Percentiles rank a stretch among this genome's conserved stretches.
Evolutionary conservation across 2,329 filamentous ascomycete species (phyloP).

Genomic region (Diaporthe longicolla): DNA sequence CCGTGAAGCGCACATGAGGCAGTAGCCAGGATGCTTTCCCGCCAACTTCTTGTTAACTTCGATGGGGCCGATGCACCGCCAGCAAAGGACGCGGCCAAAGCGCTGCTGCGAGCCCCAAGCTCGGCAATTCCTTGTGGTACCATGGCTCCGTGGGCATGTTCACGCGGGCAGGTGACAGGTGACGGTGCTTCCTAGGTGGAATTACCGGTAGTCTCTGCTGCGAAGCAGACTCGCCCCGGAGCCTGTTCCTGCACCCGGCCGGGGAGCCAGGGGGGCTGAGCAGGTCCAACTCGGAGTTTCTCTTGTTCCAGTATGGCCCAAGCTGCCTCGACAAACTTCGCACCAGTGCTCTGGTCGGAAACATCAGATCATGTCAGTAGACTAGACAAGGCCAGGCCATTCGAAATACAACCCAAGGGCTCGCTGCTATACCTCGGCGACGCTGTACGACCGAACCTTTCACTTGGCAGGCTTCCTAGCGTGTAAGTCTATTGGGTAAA

Average conservation of each 20-base stretch:
- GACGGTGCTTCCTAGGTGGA: not conserved
- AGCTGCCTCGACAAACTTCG: not conserved
- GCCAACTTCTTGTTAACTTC: slow-evolving; percentile 20
- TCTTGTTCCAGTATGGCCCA: slow-evolving; percentile 19
- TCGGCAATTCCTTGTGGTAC: slow-evolving; percentile 4
- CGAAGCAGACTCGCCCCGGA: too few relatives aligned
- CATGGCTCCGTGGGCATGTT: not conserved
- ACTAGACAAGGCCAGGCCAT: slow-evolving; percentile 13
- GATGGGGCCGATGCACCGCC: slow-evolving; percentile 16
- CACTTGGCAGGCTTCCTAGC: slow-evolving; percentile 1
- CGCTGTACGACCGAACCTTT: slow-evolving; percentile 19
- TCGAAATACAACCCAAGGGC: slow-evolving; percentile 2
- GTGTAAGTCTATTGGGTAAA: slow-evolving; percentile 1
- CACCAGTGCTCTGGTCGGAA: slow-evolving; percentile 20
- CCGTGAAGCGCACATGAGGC: not conserved
- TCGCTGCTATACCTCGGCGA: slow-evolving; percentile 9
- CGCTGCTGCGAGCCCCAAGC: slow-evolving; percentile 9
- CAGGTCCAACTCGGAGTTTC: slow-evolving; percentile 30
- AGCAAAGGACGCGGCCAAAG: slow-evolving; percentile 25
- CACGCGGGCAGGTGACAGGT: slow-evolving; percentile 16
- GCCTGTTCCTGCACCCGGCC: not conserved
- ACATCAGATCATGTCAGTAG: slow-evolving; percentile 25
- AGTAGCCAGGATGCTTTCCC: slow-evolving; percentile 15
- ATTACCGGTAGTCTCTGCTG: not conserved
- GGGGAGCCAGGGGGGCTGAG: not conserved